Base-by-base conservation (phyloP, 2,329 filamentous ascomycete species). In the Sporothrix sp. region DNA sequence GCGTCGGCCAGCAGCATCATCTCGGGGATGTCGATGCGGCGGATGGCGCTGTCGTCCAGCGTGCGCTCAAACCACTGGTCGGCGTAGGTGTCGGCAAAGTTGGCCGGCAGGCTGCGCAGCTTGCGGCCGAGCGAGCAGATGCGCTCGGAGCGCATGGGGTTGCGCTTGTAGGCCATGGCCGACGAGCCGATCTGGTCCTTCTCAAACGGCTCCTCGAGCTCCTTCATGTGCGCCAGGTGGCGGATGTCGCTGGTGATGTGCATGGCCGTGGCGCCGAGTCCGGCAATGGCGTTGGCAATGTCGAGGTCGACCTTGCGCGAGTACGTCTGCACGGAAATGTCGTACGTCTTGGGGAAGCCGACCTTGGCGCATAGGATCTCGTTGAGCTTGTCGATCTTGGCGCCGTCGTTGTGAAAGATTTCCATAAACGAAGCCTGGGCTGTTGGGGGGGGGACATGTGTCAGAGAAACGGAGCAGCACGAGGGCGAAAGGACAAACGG, bases 201-300 rank as follows among this genome's bases (percentile, higher is more conserved):
- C 69, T 90, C 85, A 59, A 88, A 87, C 0, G 86, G 87, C 71
- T 90, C 86, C 63, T 94, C 89, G 52, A 93, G 72, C 66, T 94
- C 87, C 73, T 95, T 94, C 68, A 81, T 46, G 49, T 56, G 40
- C 6, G 52, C 54, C 13, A 56, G 47, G 38, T 56, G 54, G 18
- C 56, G 50, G 57, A 93, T 85, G 60, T 91, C 85, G 42, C 76
- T 75, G 44, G 79, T 78, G 54, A 94, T 90, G 53, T 83, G 79
- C 62, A 87, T 78, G 45, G 81, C 85, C 0, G 87, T 87, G n/a
- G 87, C 76, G 21, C 86, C 89, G 47, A 95, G 81, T 1, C 81
- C 86, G 28, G 78, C 75, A 30, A 95, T 72, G n/a, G 85, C 87
- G 62, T 93, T 90, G 59, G 82, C 77, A n/a, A 95, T 73, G 51